These are phyloP conservation scores for Thermochaetoides thermophila DNA, from an alignment of 495 filamentous ascomycete species.

Conservation along the genomic window DNA sequence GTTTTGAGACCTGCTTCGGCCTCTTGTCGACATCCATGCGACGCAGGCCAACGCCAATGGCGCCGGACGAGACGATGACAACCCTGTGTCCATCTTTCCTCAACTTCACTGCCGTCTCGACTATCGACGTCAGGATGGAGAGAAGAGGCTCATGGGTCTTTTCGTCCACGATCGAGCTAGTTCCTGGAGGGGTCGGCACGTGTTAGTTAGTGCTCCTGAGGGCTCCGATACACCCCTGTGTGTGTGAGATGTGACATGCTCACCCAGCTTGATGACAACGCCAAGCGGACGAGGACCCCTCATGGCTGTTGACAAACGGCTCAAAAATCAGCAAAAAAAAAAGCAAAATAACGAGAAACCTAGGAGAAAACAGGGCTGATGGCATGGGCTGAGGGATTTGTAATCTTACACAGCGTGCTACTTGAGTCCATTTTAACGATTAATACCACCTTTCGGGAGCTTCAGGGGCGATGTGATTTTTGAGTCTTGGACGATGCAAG, in stretches of 20 bases:
- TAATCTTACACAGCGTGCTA: constrained; percentile 11
- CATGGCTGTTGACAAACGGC: constrained; percentile 23
- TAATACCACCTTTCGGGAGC: not conserved
- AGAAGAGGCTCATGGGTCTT: constrained; percentile 93
- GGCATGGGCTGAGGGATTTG: constrained; percentile 5
- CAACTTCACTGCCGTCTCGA: constrained; percentile 77
- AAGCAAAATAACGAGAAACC: not conserved
- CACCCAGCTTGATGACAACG: constrained; percentile 91
- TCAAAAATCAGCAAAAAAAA: constrained; percentile 1
- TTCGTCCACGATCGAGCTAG: constrained; percentile 95
- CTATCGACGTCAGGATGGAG: constrained; percentile 76
- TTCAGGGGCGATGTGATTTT: constrained; percentile 7
- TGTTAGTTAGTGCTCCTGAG: no score
- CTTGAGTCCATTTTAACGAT: no score
- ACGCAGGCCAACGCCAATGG: constrained; percentile 81
- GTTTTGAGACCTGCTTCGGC: constrained; percentile 72
- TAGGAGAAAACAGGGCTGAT: not conserved
- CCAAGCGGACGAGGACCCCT: constrained; percentile 44
- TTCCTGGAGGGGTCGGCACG: constrained; percentile 52
- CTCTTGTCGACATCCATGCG: constrained; percentile 81
- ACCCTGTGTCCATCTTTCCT: constrained; percentile 86
- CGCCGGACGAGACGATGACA: constrained; percentile 89
- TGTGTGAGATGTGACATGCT: no score
- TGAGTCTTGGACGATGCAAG: constrained; percentile 4
- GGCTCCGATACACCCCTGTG: no score